Percentiles rank a stretch among this genome's conserved stretches.
These are phyloP conservation scores for Phaeolepiota aurea DNA, from an alignment of 768 basidiomycete species.

Conservation along the genomic window DNA sequence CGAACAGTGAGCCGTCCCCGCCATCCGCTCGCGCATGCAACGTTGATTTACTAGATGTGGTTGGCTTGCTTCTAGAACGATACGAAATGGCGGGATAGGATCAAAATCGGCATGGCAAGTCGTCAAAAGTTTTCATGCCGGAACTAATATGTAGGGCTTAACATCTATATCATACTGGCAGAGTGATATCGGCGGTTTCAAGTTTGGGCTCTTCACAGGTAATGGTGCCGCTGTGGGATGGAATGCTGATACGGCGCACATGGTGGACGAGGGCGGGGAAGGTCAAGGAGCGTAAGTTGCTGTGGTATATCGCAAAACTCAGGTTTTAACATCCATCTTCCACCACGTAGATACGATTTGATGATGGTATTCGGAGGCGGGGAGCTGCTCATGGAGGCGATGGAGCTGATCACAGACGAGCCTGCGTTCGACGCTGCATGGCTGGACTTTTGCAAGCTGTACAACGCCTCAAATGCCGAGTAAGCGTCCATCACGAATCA, in stretches of 20 bases:
- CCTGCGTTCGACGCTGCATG: conserved; percentile 30
- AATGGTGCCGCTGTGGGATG: conserved; percentile 26
- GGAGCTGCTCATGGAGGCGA: conserved; percentile 31
- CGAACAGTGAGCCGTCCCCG: conserved; percentile 19
- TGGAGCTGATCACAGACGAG: conserved; percentile 27
- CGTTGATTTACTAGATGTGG: too few relatives aligned
- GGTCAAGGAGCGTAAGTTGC: conserved; percentile 20
- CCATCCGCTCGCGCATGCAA: too few relatives aligned
- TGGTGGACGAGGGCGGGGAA: conserved; percentile 27
- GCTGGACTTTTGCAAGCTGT: conserved; percentile 28
- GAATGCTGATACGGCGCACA: conserved; percentile 27
- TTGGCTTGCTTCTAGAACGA: too few relatives aligned
- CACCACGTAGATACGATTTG: conserved; percentile 19
- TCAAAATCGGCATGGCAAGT: conserved; percentile 26
- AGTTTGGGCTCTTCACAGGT: conserved; percentile 27
- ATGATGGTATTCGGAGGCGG: conserved; percentile 28
- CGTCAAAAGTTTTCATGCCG: neutral
- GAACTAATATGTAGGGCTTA: neutral
- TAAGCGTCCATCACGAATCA: conserved; percentile 8
- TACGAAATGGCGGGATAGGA: conserved; percentile 22
- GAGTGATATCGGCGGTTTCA: conserved; percentile 26
- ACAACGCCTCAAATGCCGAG: conserved; percentile 25
- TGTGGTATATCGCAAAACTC: neutral
- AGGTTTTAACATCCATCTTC: conserved; percentile 1
- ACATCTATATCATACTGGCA: conserved; percentile 5